Base-by-base conservation (phyloP, 192 early-diverging fungal genomes). In the Hyaloraphidium curvatum region DNA sequence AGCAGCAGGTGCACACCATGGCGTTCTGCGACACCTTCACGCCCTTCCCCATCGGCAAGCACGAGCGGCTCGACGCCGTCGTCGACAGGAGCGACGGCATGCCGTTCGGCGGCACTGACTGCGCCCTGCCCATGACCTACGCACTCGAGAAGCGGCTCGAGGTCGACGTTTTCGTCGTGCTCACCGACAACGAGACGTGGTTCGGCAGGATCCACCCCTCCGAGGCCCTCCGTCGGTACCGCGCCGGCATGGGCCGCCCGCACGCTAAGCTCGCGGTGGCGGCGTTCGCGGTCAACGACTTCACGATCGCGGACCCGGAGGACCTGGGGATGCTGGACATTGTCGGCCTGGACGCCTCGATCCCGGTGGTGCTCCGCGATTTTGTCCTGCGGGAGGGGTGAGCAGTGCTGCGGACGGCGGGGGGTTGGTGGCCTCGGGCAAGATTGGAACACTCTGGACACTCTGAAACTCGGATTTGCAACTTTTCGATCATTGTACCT, bases 101-200 rank as follows among this genome's bases (percentile, higher is more conserved):
- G 19, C 50, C 59, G 30, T 52, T 53, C 28, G 61, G 61, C 33
- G 35, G 22, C 2, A 62, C 61, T 7, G 61, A 62, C 53, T 62
- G 61, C 53, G 37, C 50, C 1, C 43, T 31, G 39, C 61, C 61
- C n/a, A 59, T 62, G 57, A 3, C 33, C 27, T 53, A 59, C 23
- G 61, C 61, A 5, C 17, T 61, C 28, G 11, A 62, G 50, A 5
- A 62, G 5, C 14, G 31, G 17, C 39, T 61, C 11, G 29, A 51
- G 2, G 58, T 61, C n/a, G 61, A 62, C 40, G 48, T 35, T 26
- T 62, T 62, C 31, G 48, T 62, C 11, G 57, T 62, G 21, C 39
- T 28, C 23, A 58, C 61, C 7, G 61, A 62, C 31, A 60, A 30
- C 53, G 61, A 62, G 53, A 62, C 61, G 41, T 62, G 35, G n/a